phyloP scores from a whole-genome alignment of 176 grass and related monocot species.

The Areca catechu region DNA sequence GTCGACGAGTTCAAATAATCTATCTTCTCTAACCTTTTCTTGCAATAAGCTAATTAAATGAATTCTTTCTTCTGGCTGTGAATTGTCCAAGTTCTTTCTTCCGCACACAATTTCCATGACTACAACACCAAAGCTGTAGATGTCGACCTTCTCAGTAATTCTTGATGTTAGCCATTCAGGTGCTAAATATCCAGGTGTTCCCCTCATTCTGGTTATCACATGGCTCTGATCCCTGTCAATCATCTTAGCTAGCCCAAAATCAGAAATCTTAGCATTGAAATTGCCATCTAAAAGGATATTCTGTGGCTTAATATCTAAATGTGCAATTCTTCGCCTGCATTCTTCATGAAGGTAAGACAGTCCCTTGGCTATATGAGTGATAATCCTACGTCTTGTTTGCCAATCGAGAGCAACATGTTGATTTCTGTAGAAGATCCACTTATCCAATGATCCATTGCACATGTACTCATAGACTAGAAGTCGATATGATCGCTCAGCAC shows the following conservation, averaged over 20 bases:
- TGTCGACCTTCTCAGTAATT: conserved; percentile 53
- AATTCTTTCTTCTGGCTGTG: conserved; percentile 17
- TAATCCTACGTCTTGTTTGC: conserved; percentile 23
- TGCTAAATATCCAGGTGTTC: conserved; percentile 49
- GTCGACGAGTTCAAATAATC: conserved; percentile 29
- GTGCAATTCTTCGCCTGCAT: conserved; percentile 44
- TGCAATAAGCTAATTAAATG: conserved; percentile 42
- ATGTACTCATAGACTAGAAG: conserved; percentile 52
- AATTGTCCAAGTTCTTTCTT: conserved; percentile 46
- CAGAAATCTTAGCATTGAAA: conserved; percentile 47
- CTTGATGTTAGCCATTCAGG: conserved; percentile 57
- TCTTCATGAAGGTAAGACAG: conserved; percentile 61
- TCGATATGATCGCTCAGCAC: conserved; percentile 28
- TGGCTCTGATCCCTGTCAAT: conserved; percentile 39
- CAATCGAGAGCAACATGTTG: conserved; percentile 27
- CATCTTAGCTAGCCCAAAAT: conserved; percentile 63
- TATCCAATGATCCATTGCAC: conserved; percentile 43
- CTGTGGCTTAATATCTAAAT: conserved; percentile 62
- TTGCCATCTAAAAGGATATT: conserved; percentile 62
- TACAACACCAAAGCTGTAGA: conserved; percentile 64
- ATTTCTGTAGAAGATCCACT: conserved; percentile 41
- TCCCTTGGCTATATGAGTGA: conserved; percentile 35
- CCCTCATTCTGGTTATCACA: conserved; percentile 35
- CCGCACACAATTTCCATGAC: conserved; percentile 47
- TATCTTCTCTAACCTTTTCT: conserved; percentile 17